Evolutionary conservation across 345 rosid genomes (phyloP), one percentile per base, ranked within the genome.

Genomic region (Dimocarpus longan): DNA sequence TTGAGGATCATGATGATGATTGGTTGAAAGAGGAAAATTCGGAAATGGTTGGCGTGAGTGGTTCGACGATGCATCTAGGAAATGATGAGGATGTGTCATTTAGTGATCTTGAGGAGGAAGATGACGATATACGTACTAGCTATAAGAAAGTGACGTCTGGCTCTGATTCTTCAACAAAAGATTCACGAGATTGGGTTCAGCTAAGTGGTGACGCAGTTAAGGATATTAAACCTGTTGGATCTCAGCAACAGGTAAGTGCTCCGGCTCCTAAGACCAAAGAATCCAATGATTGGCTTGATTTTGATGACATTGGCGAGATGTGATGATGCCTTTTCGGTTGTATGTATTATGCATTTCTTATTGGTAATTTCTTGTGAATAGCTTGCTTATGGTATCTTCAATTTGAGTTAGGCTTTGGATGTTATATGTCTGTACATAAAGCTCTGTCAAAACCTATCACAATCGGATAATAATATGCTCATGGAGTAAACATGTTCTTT

Each of bases 51-150:
- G 89, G 84, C 22, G 74, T 75, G 19, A 59, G 83, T 80, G 87
- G 88, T 79, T 82, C 89, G 57, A 71, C 90, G 8, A 76, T 82
- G 71, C 89, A 75, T 37, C 76, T 90, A 48, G 97, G 72, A 74
- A 91, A 94, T 78, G 98, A 93, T 1, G 98, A 94, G 76, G 99
- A 94, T 73, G 95, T 94, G n/a, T 94, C 98, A 5, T 96, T 94
- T 76, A 94, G 99, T 82, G 99, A 96, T 86, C 95, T 96, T 0
- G 98, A 96, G 89, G 98, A 94, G 3, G 98, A 94, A 60, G 98
- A 93, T 65, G 95, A 60, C 16, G 90, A 89, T 77, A 88, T 76
- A 50, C 86, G 89, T 24, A 39, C 81, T 48, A 87, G 76, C 82
- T 78, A 84, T 64, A 92, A 89, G 85, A 87, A 89, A 80, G 87